A percentile compares a stretch with the other conserved stretches of the same genome.
These are phyloP conservation scores for Clarireedia sp. DNA, from an alignment of 2,329 filamentous ascomycete species.

Conservation along the genomic window DNA sequence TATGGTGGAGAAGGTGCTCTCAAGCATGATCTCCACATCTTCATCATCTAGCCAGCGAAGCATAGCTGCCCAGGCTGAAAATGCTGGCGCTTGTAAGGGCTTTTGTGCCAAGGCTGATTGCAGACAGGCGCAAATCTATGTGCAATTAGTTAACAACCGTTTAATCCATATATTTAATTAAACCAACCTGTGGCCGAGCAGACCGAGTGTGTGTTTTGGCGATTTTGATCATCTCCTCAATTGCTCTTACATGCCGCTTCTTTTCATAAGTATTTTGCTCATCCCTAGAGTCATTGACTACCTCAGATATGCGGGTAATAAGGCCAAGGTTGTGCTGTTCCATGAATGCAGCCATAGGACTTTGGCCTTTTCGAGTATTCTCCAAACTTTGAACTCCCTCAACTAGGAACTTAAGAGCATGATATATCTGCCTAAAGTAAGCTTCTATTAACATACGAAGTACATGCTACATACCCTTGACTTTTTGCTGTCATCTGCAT, in stretches of 20 bases:
- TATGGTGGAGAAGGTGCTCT: constrained; percentile 84
- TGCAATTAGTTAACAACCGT: not conserved
- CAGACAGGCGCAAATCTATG: constrained; percentile 80
- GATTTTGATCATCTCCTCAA: constrained; percentile 79
- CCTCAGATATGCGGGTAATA: constrained; percentile 72
- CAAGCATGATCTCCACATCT: constrained; percentile 71
- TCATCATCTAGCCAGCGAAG: constrained; percentile 66
- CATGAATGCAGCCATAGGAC: constrained; percentile 65
- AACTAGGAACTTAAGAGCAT: constrained; percentile 35
- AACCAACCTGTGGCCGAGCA: constrained; percentile 82
- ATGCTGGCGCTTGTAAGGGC: constrained; percentile 68
- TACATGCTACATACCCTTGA: constrained; percentile 42
- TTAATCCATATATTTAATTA: not conserved
- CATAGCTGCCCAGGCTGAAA: constrained; percentile 77
- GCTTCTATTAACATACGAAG: not conserved
- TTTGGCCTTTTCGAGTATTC: constrained; percentile 37
- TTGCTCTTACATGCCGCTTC: constrained; percentile 67
- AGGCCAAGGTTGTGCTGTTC: constrained; percentile 79
- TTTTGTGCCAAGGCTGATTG: constrained; percentile 72
- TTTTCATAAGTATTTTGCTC: constrained; percentile 59
- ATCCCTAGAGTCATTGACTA: constrained; percentile 60
- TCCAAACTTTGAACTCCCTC: constrained; percentile 18
- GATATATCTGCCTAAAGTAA: constrained; percentile 22
- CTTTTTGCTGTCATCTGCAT: constrained; percentile 51
- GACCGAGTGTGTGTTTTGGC: constrained; percentile 66